phyloP scores from a whole-genome alignment of 345 rosid species.

The Moringa oleifera region DNA sequence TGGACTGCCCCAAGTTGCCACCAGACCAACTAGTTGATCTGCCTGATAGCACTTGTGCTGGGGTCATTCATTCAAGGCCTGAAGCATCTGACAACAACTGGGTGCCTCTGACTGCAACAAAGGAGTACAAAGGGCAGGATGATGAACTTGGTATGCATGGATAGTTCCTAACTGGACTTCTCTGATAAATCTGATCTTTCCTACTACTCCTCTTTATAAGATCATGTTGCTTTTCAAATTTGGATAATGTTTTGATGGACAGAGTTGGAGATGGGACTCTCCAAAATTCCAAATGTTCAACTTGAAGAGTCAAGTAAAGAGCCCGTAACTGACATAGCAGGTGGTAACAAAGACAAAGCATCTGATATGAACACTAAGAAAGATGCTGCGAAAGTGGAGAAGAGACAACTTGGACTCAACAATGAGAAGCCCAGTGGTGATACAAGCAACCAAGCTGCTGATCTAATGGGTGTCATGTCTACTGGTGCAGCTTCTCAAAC shows the following conservation, averaged over 20 bases:
- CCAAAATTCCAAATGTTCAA: constrained; percentile 22
- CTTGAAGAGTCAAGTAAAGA: constrained; percentile 21
- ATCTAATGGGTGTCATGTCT: constrained; percentile 10
- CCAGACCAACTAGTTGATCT: constrained; percentile 32
- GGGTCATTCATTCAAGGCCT: constrained; percentile 40
- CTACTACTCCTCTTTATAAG: constrained; percentile 5
- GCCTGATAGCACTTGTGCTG: constrained; percentile 56
- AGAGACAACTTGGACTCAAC: constrained; percentile 21
- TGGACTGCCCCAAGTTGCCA: constrained; percentile 34
- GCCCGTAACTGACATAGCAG: constrained; percentile 7
- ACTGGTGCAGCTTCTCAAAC: constrained; percentile 19
- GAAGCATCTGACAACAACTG: constrained; percentile 29
- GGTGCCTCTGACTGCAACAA: constrained; percentile 27
- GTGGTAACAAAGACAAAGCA: constrained; percentile 17
- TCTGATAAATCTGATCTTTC: neutral
- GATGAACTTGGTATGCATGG: constrained; percentile 29
- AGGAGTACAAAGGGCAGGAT: constrained; percentile 18
- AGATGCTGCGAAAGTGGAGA: constrained; percentile 22
- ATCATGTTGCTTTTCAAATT: constrained; percentile 7
- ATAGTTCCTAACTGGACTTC: constrained; percentile 3
- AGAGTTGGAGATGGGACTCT: constrained; percentile 33
- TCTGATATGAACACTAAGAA: constrained; percentile 20
- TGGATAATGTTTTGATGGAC: constrained; percentile 28
- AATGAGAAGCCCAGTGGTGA: constrained; percentile 20
- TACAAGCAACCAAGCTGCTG: constrained; percentile 20